Evolutionary conservation across 495 filamentous ascomycete species (phyloP), one percentile per base, ranked within the genome.

Genomic region (Hypoxylon crocopeplum): DNA sequence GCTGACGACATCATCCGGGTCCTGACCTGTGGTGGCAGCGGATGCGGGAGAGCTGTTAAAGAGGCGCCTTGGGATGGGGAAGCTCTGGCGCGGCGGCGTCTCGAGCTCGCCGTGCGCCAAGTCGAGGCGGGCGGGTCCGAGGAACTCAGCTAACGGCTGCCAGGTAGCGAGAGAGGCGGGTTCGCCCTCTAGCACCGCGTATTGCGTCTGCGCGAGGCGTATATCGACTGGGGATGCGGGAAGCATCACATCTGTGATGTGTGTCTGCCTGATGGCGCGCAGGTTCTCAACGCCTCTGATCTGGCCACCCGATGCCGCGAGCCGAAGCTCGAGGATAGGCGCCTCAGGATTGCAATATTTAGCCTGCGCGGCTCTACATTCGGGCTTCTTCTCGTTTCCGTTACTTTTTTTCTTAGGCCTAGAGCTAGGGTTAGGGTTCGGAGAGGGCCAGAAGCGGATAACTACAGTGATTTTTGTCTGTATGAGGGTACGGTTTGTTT

Each of bases 141-240:
- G 53, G 46, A 81, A 82, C 13, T 70, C 41, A 5, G 62, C 8
- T 22, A 81, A 19, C 7, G 69, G 60, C 7, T 52, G 44, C 58
- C 66, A 71, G 17, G 27, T 13, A 11, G 65, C 64, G 22, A 71
- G 34, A 3, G 63, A 42, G 34, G 62, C 42, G 20, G 33, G 42
- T 1, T 29, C 12, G 20, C 53, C 67, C 15, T 48, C 21, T 15
- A 78, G 57, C 20, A 32, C 10, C 49, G 54, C 68, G 52, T 66
- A 71, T 22, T 66, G 67, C 20, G 56, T 58, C 56, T 81, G 77
- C 6, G 57, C 55, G 42, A 80, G 39, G 41, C 75, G 75, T 16
- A 76, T 45, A 59, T 81, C 78, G 33, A 78, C 69, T 24, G 56
- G 44, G 0, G 60, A 66, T 0, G 50, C 29, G n/a, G 78, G 78